Evolutionary conservation across 352 stramenopile species (phyloP).

Genomic region (Globisporangium splendens): DNA sequence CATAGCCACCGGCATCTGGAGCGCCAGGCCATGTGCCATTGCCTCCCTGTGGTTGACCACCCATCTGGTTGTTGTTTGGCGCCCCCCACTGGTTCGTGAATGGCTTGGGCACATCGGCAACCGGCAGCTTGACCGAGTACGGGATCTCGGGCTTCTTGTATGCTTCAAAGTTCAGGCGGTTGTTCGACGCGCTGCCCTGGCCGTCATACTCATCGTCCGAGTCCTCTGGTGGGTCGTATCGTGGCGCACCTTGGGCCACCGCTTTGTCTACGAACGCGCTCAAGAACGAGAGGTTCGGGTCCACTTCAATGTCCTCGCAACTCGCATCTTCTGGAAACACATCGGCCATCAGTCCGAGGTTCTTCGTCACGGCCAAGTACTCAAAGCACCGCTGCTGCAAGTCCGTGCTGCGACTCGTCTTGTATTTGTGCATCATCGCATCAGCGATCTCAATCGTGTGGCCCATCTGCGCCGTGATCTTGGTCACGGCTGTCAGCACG

Average conservation of each 20-base stretch:
- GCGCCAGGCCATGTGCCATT: conserved; percentile 30
- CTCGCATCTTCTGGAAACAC: conserved; percentile 97
- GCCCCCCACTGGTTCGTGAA: conserved; percentile 67
- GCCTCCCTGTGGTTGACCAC: conserved; percentile 15
- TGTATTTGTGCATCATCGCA: conserved; percentile 97
- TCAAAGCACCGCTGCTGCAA: conserved; percentile 99
- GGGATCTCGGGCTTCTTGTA: conserved; percentile 90
- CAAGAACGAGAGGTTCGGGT: conserved; percentile 95
- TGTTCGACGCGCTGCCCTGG: conserved; percentile 41
- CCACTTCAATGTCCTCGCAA: conserved; percentile 93
- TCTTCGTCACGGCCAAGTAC: conserved; percentile 94
- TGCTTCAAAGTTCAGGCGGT: conserved; percentile 84
- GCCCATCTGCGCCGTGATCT: conserved; percentile 96
- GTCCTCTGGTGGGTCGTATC: conserved; percentile 94
- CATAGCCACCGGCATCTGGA: conserved; percentile 38
- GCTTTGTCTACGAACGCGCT: conserved; percentile 93
- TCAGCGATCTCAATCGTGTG: conserved; percentile 87
- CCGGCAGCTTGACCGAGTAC: conserved; percentile 74
- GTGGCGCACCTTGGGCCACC: conserved; percentile 86
- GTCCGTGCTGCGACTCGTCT: conserved; percentile 93
- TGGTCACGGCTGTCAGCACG: conserved; percentile 96
- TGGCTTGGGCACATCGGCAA: conserved; percentile 42
- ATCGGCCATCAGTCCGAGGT: conserved; percentile 87
- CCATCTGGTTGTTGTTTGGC: conserved; percentile 12
- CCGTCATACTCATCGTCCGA: conserved; percentile 92